These are phyloP conservation scores for Heterobasidion occidentale DNA, from an alignment of 1,284 basidiomycete species.

Conservation along the genomic window DNA sequence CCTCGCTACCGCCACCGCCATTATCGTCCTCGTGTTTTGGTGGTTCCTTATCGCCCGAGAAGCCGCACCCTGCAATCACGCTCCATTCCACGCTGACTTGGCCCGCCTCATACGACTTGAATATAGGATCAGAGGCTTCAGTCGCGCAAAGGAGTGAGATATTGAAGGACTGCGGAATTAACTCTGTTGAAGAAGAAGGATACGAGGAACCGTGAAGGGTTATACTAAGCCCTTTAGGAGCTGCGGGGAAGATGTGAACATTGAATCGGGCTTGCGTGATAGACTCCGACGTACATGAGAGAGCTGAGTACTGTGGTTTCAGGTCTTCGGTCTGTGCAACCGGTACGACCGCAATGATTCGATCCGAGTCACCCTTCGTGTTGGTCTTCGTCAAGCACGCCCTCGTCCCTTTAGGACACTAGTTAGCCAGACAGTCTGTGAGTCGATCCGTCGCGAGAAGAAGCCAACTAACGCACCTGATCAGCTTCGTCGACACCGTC, in stretches of 20 bases:
- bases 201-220: conserved; percentile 56
- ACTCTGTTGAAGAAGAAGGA: conserved; percentile 32
- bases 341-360: conserved; percentile 60
- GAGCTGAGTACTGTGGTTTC: conserved; percentile 28
- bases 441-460: background rate
- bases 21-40: conserved; percentile 23
- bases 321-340: conserved; percentile 43
- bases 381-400: conserved; percentile 68
- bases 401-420: conserved; percentile 64
- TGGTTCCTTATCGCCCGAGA: conserved; percentile 24
- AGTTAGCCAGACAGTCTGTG: conserved; percentile 3
- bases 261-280: conserved; percentile 10
- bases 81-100: conserved; percentile 52
- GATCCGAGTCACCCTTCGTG: conserved; percentile 44
- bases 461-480: conserved; percentile 46
- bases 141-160: conserved; percentile 53
- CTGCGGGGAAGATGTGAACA: conserved; percentile 18
- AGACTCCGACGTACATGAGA: conserved; percentile 29
- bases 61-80: conserved; percentile 41
- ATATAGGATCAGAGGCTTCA: conserved; percentile 35
- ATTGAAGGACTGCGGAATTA: conserved; percentile 48
- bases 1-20: conserved; percentile 25
- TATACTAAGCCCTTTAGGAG: conserved; percentile 47
- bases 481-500: conserved; percentile 46
- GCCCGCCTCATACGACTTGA: conserved; percentile 54